Evolutionary conservation across 2,329 filamentous ascomycete species (phyloP), one percentile per base, ranked within the genome.

Genomic region (Exophiala xenobiotica): DNA sequence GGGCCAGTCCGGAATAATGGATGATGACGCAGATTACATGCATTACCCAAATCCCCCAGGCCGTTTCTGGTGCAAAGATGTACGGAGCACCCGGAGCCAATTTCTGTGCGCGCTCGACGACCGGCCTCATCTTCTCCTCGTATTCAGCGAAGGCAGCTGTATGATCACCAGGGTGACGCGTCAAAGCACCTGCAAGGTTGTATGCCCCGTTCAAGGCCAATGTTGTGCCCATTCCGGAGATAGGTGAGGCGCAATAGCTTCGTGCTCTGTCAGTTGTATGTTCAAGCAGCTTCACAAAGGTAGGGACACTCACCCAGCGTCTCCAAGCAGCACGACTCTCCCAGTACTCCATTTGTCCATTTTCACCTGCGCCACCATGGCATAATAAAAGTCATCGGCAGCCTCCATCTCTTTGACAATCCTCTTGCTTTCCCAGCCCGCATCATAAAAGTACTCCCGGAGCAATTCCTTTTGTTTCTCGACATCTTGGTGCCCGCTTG

Each of bases 321-420:
- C 54, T n/a, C 54, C 54, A 14, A 57, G 6, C 35, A 67, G 39
- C 0, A 56, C 62, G 4, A 63, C 57, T 9, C 63, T 47, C 0
- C 58, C 71, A 3, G 63, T 64, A 12, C 57, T 66, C 66, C 70
- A 70, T 2, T 42, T 61, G 1, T 65, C 60, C 46, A 69, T 54
- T 14, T 64, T 57, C 4, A 65, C 59, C 49, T 66, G 64, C 2
- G 58, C 65, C 20, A 66, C 53, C 4, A 70, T 65, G 27, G 74
- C 68, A 49, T 69, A 70, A 59, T 77, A 78, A 57, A 75, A 78
- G 48, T 77, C 70, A 0, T 70, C 58, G 0, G 68, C 61, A 1
- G 56, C 61, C 27, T 68, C 60, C 72, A 78, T 74, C 2, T 62
- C 72, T 7, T 64, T 52, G 0, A 77, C 35, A 2, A 72, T 60